Percentiles rank a stretch among this genome's conserved stretches.
Evolutionary conservation across 2,329 filamentous ascomycete species (phyloP).

Genomic region (Torrubiella hemipterigena): DNA sequence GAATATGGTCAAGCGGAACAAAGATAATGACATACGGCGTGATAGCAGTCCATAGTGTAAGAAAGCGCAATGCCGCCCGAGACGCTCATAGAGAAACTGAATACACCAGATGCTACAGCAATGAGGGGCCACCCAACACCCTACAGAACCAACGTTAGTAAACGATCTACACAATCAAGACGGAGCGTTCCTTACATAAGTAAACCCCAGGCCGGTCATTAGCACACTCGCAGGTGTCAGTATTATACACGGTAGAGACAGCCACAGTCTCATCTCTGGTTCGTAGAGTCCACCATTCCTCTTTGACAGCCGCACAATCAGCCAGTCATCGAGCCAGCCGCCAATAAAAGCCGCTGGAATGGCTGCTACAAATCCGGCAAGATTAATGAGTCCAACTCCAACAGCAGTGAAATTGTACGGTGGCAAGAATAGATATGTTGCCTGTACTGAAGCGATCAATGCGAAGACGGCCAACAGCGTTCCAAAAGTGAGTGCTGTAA

Average conservation of each 20-base stretch:
- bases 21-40: not conserved
- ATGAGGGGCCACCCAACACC: slow-evolving; percentile 2
- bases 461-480: slow-evolving; percentile 24
- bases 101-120: slow-evolving; percentile 3
- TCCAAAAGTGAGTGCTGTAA: slow-evolving; percentile 21
- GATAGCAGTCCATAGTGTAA: slow-evolving; percentile 6
- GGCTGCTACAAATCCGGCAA: slow-evolving; percentile 26
- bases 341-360: slow-evolving; percentile 18
- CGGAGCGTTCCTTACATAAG: slow-evolving; percentile 1
- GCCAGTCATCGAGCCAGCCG: slow-evolving; percentile 22
- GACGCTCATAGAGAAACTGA: slow-evolving; percentile 1
- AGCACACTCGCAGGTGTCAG: slow-evolving; percentile 1
- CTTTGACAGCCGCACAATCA: slow-evolving; percentile 20
- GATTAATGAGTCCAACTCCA: slow-evolving; percentile 24
- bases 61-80: slow-evolving; percentile 2
- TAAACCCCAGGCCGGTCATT: slow-evolving; percentile 2
- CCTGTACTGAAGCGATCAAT: slow-evolving; percentile 14
- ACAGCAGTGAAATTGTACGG: slow-evolving; percentile 25
- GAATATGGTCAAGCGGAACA: not conserved
- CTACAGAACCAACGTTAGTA: slow-evolving; percentile 1
- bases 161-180: not conserved
- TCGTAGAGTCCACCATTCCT: slow-evolving; percentile 27
- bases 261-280: slow-evolving; percentile 30
- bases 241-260: slow-evolving; percentile 1
- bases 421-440: slow-evolving; percentile 12